Evolutionary conservation across 192 early-diverging fungal species (phyloP).

Genomic region (Umbelopsis isabellina): DNA sequence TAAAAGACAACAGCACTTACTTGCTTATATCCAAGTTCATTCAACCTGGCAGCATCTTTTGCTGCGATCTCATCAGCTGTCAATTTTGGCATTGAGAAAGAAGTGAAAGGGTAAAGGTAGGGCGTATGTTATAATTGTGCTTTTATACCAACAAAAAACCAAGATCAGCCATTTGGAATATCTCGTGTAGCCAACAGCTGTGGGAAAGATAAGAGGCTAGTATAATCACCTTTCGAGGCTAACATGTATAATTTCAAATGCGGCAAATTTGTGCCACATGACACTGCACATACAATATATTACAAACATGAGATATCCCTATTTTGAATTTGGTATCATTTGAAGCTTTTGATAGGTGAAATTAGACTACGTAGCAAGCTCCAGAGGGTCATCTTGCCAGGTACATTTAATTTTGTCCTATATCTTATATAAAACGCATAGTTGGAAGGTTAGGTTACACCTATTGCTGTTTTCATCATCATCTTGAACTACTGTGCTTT

Average conservation of each 20-base stretch:
- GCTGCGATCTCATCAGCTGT: slow-evolving; percentile 34
- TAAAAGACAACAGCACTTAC: slow-evolving; percentile 11
- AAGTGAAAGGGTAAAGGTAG: neutral
- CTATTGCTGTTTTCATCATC: no score
- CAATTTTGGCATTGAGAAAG: slow-evolving; percentile 24
- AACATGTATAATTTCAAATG: neutral
- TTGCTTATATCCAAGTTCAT: slow-evolving; percentile 53
- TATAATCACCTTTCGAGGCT: neutral
- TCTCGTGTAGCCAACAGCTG: slow-evolving; percentile 12
- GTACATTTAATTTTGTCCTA: no score
- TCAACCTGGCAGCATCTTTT: slow-evolving; percentile 37
- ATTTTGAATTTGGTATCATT: no score
- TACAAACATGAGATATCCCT: no score
- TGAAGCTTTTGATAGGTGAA: no score
- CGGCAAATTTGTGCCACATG: slow-evolving; percentile 19
- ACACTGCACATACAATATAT: neutral
- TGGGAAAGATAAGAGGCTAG: slow-evolving; percentile 16
- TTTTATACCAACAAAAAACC: neutral
- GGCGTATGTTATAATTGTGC: neutral
- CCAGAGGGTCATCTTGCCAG: no score
- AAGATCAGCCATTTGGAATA: neutral
- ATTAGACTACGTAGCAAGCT: no score
- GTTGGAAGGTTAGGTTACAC: no score
- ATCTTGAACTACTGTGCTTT: no score
- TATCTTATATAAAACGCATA: no score